Evolutionary conservation across 139 green algal species (phyloP).

Genomic region (Gonium pectorale): DNA sequence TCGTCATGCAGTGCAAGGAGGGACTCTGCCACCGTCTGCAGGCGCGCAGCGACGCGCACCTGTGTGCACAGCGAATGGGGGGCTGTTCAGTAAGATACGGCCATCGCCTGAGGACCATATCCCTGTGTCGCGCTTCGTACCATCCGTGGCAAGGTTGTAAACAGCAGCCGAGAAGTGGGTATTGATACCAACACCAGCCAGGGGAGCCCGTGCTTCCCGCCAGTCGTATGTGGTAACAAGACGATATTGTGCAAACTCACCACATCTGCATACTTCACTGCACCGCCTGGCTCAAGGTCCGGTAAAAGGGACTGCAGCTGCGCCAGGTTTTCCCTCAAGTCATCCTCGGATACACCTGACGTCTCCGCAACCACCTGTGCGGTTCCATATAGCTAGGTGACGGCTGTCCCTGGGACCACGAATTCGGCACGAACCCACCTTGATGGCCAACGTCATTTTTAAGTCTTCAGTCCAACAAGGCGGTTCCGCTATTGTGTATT

Average conservation of each 20-base stretch:
- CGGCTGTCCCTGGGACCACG: too few species aligned
- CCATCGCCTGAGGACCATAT: too few species aligned
- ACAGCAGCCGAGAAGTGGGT: too few species aligned
- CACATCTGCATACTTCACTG: slow-evolving; percentile 15
- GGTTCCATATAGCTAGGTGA: background rate
- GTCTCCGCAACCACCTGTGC: background rate
- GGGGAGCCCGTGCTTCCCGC: too few species aligned
- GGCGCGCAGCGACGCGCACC: slow-evolving; percentile 15
- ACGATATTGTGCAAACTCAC: too few species aligned
- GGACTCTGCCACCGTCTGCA: slow-evolving; percentile 4
- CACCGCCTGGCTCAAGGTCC: slow-evolving; percentile 26
- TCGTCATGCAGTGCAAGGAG: slow-evolving; percentile 24
- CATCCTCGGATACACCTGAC: background rate
- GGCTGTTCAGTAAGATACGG: background rate
- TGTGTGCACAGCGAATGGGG: background rate
- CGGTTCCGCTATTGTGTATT: background rate
- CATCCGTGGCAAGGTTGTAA: too few species aligned
- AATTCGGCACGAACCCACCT: background rate
- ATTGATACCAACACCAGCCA: too few species aligned
- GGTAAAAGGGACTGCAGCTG: slow-evolving; percentile 29
- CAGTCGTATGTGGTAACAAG: too few species aligned
- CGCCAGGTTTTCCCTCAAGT: slow-evolving; percentile 6
- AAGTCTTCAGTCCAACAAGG: slow-evolving; percentile 12
- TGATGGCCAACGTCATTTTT: slow-evolving; percentile 25
- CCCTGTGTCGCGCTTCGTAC: too few species aligned